Evolutionary conservation across 495 filamentous ascomycete genomes (phyloP).

Genomic region (Lophium mytilinum): DNA sequence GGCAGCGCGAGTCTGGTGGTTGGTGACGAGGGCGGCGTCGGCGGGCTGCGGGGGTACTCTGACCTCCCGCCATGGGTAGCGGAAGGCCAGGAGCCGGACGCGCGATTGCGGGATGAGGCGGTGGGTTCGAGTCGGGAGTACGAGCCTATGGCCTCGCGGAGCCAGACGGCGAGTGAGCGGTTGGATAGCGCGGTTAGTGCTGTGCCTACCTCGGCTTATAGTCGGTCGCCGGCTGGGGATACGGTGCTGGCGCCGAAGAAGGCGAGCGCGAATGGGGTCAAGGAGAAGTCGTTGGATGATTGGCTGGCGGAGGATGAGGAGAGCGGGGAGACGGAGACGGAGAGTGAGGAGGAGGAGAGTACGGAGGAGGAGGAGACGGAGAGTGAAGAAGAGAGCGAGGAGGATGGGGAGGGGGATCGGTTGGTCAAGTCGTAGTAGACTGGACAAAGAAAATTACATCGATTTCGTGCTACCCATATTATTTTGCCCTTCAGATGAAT

Average conservation of each 20-base stretch:
- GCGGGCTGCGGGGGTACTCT: conserved; percentile 67
- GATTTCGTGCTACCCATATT: too few species aligned
- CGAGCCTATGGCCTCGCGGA: conserved; percentile 31
- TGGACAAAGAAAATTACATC: background rate
- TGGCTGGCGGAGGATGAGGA: conserved; percentile 67
- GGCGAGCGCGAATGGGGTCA: conserved; percentile 22
- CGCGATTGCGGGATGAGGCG: conserved; percentile 53
- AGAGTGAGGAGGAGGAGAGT: conserved; percentile 41
- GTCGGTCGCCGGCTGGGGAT: background rate
- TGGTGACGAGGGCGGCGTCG: conserved; percentile 61
- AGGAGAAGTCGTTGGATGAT: conserved; percentile 74
- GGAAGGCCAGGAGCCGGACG: conserved; percentile 69
- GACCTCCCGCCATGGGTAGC: conserved; percentile 78
- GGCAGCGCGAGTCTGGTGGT: conserved; percentile 80
- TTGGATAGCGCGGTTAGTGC: conserved; percentile 40
- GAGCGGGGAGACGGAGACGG: conserved; percentile 41
- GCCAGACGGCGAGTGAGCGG: conserved; percentile 54
- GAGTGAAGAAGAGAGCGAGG: conserved; percentile 37
- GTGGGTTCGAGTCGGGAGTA: conserved; percentile 32
- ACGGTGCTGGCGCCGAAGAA: conserved; percentile 31
- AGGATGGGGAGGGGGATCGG: conserved; percentile 39
- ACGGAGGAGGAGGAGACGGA: conserved; percentile 38
- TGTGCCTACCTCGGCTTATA: background rate
- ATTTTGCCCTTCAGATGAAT: too few species aligned
- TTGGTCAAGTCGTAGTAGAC: conserved; percentile 31